A percentile compares a stretch with the other conserved stretches of the same genome.
Conservation (phyloP, 1,284 basidiomycete genomes). For the Cryptococcus sp. region DNA sequence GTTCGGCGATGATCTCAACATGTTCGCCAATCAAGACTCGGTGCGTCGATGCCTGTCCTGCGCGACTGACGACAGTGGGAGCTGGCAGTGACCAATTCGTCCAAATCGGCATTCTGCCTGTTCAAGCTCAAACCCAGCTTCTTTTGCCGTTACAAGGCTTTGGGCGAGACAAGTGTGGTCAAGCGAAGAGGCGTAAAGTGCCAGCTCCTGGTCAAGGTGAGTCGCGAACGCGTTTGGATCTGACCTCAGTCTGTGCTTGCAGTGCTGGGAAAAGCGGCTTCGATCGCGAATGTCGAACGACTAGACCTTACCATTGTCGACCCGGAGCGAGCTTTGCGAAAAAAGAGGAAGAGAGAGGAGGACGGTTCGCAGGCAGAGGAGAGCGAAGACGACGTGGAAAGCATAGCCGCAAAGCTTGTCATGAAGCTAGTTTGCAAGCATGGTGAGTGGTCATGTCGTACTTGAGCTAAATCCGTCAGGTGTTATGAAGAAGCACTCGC, state of each 20-base stretch:
- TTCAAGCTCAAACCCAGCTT: conserved; percentile 38
- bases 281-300: conserved; percentile 33
- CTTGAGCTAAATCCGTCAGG: conserved; percentile 29
- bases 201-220: conserved; percentile 41
- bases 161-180: conserved; percentile 17
- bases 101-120: conserved; percentile 43
- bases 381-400: conserved; percentile 17
- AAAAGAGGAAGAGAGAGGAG: conserved; percentile 14
- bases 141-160: conserved; percentile 33
- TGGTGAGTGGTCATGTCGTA: too few species aligned
- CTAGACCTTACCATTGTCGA: conserved; percentile 42
- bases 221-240: conserved; percentile 2
- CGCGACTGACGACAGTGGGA: too few species aligned
- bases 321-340: conserved; percentile 14
- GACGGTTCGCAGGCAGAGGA: conserved; percentile 16
- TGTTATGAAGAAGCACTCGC: conserved; percentile 42
- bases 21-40: conserved; percentile 32
- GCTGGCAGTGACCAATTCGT: conserved; percentile 40
- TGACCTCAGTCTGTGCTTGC: conserved; percentile 39
- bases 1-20: conserved; percentile 45
- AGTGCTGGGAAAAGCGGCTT: conserved; percentile 36
- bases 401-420: conserved; percentile 23
- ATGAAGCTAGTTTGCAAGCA: conserved; percentile 45
- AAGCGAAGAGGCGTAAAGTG: conserved; percentile 39
- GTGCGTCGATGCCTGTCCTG: conserved; percentile 17